phyloP scores from a whole-genome alignment of 495 filamentous ascomycete genomes.

The Trichocladium antarcticum region DNA sequence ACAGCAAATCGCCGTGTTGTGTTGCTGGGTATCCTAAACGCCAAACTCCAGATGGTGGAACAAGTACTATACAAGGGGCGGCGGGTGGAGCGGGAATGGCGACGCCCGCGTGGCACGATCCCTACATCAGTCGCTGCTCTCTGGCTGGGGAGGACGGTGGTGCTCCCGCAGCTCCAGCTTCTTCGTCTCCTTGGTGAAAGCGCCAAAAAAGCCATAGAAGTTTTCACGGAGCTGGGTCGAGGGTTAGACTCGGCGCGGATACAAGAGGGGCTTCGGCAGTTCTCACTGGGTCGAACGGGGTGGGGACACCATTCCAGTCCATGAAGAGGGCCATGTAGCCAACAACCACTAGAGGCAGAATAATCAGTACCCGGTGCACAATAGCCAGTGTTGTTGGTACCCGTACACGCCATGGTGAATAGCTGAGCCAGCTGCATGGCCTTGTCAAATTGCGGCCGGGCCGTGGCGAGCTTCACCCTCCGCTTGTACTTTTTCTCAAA shows the following conservation, averaged over 20 bases:
- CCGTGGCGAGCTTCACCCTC: constrained; percentile 58
- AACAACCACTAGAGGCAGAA: constrained; percentile 43
- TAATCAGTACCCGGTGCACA: not conserved
- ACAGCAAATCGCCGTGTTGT: constrained; percentile 10
- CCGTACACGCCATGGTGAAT: constrained; percentile 49
- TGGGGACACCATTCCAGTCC: constrained; percentile 55
- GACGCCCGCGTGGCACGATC: not conserved
- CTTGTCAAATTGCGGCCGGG: constrained; percentile 65
- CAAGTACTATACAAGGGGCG: constrained; percentile 14
- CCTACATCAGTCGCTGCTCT: not conserved
- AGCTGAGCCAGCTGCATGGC: constrained; percentile 59
- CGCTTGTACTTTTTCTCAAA: constrained; percentile 67
- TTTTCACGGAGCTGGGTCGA: constrained; percentile 17
- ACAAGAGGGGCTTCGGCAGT: not conserved
- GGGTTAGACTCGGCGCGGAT: not conserved
- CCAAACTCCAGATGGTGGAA: constrained; percentile 20
- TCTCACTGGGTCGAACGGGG: constrained; percentile 51
- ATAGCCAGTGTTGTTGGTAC: not conserved
- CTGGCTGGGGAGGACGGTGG: not conserved
- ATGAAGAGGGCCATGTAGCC: constrained; percentile 68
- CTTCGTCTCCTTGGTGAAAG: constrained; percentile 16
- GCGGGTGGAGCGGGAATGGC: not conserved
- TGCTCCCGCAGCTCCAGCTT: constrained; percentile 1
- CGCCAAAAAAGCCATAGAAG: constrained; percentile 20
- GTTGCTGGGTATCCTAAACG: constrained; percentile 22